Percentiles rank a stretch among this genome's conserved stretches.
Evolutionary conservation across 2,329 filamentous ascomycete species (phyloP).

Genomic region (Ophiostoma ips): DNA sequence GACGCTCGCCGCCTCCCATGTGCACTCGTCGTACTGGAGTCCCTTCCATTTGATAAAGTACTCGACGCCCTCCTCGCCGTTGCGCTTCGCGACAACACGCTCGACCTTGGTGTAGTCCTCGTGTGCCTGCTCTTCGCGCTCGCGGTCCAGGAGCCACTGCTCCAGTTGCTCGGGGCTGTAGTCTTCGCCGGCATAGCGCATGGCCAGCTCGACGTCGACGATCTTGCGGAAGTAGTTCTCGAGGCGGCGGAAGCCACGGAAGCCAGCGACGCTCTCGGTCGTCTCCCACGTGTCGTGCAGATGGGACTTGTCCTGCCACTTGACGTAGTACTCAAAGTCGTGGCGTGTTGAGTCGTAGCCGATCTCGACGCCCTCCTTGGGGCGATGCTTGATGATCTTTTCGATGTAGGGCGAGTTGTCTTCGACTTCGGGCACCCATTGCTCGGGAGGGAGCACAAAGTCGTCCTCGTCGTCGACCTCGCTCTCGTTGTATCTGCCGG

Average conservation of each 20-base stretch:
- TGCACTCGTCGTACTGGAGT: conserved; percentile 83
- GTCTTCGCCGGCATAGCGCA: conserved; percentile 59
- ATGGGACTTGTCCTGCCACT: conserved; percentile 94
- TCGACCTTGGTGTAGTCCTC: conserved; percentile 88
- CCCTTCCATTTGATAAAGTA: conserved; percentile 98
- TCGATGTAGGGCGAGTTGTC: conserved; percentile 80
- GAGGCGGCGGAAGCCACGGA: conserved; percentile 72
- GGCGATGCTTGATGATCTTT: conserved; percentile 73
- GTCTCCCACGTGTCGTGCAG: conserved; percentile 94
- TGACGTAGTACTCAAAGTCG: conserved; percentile 85
- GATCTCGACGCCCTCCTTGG: conserved; percentile 53
- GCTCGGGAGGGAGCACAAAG: conserved; percentile 51
- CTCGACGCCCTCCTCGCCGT: conserved; percentile 67
- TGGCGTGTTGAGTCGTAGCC: conserved; percentile 45
- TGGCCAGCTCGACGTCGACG: conserved; percentile 64
- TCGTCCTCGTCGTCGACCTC: conserved; percentile 52
- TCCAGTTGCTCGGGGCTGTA: conserved; percentile 75
- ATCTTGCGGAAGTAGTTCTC: conserved; percentile 90
- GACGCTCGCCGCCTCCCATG: conserved; percentile 65
- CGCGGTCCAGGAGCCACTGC: conserved; percentile 89
- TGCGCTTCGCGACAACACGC: conserved; percentile 71
- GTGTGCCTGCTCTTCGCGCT: conserved; percentile 76
- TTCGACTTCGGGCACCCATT: conserved; percentile 56
- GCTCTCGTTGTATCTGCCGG: conserved; percentile 51
- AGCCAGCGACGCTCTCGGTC: conserved; percentile 57